Evolutionary conservation across 179 eudicot species (phyloP).

Genomic region (Camellia oleifera): DNA sequence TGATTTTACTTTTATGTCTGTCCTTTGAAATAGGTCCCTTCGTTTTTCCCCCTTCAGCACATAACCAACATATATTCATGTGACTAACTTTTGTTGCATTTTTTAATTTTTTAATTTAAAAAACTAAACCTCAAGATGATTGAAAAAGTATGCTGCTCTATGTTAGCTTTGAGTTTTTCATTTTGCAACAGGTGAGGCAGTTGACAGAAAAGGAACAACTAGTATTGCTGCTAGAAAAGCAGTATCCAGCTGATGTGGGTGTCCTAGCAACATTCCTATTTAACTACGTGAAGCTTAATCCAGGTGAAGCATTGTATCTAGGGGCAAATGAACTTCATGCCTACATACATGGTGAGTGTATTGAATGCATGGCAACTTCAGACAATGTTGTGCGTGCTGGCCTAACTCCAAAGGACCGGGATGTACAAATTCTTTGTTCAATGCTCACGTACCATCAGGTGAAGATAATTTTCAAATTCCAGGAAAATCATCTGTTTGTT

Average conservation of each 20-base stretch:
- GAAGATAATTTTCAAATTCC: slow-evolving; percentile 1
- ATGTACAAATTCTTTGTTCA: slow-evolving; percentile 69
- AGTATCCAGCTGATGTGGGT: slow-evolving; percentile 80
- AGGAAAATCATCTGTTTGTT: background rate
- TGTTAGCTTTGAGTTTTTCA: background rate
- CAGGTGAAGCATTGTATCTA: slow-evolving; percentile 80
- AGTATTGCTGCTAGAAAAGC: slow-evolving; percentile 62
- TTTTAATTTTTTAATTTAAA: too few relatives aligned
- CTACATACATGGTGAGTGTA: slow-evolving; percentile 75
- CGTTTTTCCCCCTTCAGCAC: too few relatives aligned
- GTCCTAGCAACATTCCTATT: slow-evolving; percentile 75
- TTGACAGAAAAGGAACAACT: slow-evolving; percentile 73
- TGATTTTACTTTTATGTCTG: background rate
- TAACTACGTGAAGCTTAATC: slow-evolving; percentile 72
- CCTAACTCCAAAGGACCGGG: slow-evolving; percentile 78
- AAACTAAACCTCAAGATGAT: too few relatives aligned
- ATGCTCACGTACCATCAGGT: slow-evolving; percentile 97
- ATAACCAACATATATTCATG: too few relatives aligned
- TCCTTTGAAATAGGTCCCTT: too few relatives aligned
- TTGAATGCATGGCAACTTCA: slow-evolving; percentile 98
- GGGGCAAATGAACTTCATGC: slow-evolving; percentile 97
- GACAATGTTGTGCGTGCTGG: slow-evolving; percentile 98
- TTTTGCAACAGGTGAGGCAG: slow-evolving; percentile 32
- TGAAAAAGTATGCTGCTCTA: too few relatives aligned
- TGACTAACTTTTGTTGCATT: too few relatives aligned